These are phyloP conservation scores for Trichoderma aggressivum DNA, from an alignment of 2,329 filamentous ascomycete species.

Conservation along the genomic window DNA sequence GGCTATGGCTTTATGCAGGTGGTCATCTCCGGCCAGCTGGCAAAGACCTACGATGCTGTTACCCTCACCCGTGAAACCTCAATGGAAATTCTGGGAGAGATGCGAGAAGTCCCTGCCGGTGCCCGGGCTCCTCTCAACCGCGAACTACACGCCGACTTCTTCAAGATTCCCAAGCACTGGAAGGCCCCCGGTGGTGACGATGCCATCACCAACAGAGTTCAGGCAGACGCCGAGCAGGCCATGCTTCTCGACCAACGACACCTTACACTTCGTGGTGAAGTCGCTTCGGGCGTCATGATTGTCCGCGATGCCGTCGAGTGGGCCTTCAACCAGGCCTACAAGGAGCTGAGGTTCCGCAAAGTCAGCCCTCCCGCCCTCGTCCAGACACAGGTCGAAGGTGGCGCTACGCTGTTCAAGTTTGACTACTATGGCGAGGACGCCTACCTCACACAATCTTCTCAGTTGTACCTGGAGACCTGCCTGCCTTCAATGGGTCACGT, in stretches of 20 bases:
- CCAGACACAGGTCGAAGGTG: constrained; percentile 92
- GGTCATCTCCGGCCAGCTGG: constrained; percentile 66
- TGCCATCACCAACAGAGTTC: constrained; percentile 77
- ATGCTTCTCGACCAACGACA: constrained; percentile 76
- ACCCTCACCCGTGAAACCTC: constrained; percentile 86
- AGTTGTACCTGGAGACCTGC: constrained; percentile 95
- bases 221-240: constrained; percentile 53
- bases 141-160: constrained; percentile 89
- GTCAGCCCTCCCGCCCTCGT: constrained; percentile 88
- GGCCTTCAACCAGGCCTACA: constrained; percentile 76
- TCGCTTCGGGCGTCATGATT: constrained; percentile 79
- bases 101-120: constrained; percentile 75
- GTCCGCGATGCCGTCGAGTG: constrained; percentile 77
- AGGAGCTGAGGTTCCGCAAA: constrained; percentile 73
- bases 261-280: constrained; percentile 80
- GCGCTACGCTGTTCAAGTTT: constrained; percentile 84
- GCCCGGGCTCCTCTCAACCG: constrained; percentile 78
- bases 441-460: constrained; percentile 93
- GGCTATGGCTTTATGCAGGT: constrained; percentile 54
- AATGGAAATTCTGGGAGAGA: constrained; percentile 77
- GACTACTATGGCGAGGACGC: constrained; percentile 86
- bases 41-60: constrained; percentile 87
- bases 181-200: constrained; percentile 82
- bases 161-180: constrained; percentile 62
- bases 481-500: constrained; percentile 88